A percentile compares a stretch with the other conserved stretches of the same genome.
Evolutionary conservation across 1,284 basidiomycete species (phyloP).

Genomic region (Agroathelia rolfsii): DNA sequence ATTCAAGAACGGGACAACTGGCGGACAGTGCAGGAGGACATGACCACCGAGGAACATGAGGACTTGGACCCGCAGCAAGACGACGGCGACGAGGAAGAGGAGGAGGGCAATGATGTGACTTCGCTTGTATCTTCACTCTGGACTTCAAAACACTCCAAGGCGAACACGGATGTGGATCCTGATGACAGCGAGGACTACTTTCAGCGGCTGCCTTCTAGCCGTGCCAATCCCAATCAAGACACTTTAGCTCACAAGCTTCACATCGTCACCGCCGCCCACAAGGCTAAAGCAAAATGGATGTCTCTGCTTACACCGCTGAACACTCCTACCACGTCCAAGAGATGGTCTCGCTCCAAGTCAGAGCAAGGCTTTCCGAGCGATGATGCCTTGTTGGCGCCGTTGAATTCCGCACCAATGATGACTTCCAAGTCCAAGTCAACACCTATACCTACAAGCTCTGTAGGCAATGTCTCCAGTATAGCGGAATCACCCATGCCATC

Average conservation of each 20-base stretch:
- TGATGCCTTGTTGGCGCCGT: no score
- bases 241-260: slow-evolving; percentile 29
- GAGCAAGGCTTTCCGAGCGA: no score
- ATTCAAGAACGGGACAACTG: slow-evolving; percentile 20
- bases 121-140: slow-evolving; percentile 45
- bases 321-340: slow-evolving; percentile 21
- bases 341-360: slow-evolving; percentile 21
- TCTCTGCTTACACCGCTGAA: slow-evolving; percentile 34
- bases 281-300: slow-evolving; percentile 51
- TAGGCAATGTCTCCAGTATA: no score
- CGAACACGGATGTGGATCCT: slow-evolving; percentile 25
- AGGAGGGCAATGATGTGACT: slow-evolving; percentile 33
- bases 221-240: slow-evolving; percentile 14
- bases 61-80: slow-evolving; percentile 26
- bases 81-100: slow-evolving; percentile 28
- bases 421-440: no score
- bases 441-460: slow-evolving; percentile 10
- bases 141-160: slow-evolving; percentile 38
- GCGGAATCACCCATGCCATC: no score
- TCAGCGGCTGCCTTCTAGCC: slow-evolving; percentile 17
- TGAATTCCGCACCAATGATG: no score
- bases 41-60: slow-evolving; percentile 20
- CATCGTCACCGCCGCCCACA: slow-evolving; percentile 37
- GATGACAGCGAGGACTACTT: slow-evolving; percentile 34
- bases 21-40: slow-evolving; percentile 21